These are phyloP conservation scores for Lolium multiflorum DNA, from an alignment of 176 grass and related monocot genomes.

Conservation along the genomic window DNA sequence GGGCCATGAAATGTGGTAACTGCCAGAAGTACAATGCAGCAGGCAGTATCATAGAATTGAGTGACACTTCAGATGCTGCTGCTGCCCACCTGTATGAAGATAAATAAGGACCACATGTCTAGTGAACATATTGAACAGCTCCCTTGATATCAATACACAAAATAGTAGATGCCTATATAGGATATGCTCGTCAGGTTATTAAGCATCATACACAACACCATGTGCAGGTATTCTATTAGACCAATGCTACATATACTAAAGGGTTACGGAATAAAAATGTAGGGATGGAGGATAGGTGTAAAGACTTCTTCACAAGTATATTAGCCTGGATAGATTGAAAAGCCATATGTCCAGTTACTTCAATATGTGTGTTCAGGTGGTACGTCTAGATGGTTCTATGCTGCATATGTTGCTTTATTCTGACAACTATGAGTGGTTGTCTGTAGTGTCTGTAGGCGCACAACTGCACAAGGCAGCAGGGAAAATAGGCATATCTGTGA, in stretches of 20 bases:
- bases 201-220: slow-evolving; percentile 19
- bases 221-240: not conserved
- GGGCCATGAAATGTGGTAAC: slow-evolving; percentile 98
- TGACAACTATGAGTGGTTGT: not conserved
- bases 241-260: slow-evolving; percentile 26
- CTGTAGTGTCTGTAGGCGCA: not conserved
- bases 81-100: slow-evolving; percentile 74
- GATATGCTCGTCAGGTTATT: not conserved
- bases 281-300: not conserved
- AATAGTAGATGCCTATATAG: not conserved
- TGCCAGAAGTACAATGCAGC: slow-evolving; percentile 96
- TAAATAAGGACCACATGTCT: not conserved
- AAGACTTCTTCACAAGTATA: not conserved
- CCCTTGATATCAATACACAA: not conserved
- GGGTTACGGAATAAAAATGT: slow-evolving; percentile 7
- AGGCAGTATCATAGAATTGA: slow-evolving; percentile 89
- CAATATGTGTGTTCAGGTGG: not conserved
- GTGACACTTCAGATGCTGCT: slow-evolving; percentile 78
- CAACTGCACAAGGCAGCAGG: not conserved
- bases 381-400: not conserved
- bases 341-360: not conserved
- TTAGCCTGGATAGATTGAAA: not conserved
- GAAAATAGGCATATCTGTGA: not conserved
- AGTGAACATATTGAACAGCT: slow-evolving; percentile 24
- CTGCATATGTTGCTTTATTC: slow-evolving; percentile 3